Evolutionary conservation across 2,329 filamentous ascomycete species (phyloP).

Genomic region (Lomentospora prolificans): DNA sequence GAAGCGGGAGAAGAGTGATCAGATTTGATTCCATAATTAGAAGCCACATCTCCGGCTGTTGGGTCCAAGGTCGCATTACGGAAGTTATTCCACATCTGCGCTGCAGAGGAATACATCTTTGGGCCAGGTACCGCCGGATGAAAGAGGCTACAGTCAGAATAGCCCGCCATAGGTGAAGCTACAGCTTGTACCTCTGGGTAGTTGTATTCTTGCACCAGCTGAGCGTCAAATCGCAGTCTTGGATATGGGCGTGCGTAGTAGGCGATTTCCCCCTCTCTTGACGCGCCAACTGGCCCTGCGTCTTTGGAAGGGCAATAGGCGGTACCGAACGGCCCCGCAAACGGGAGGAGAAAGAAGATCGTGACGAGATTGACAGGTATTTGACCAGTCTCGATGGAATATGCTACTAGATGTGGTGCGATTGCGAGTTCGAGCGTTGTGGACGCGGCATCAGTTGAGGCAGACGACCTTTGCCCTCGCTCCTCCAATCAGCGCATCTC

Average conservation of each 20-base stretch:
- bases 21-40: slow-evolving; percentile 2
- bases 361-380: not conserved
- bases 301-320: not conserved
- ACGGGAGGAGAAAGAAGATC: not conserved
- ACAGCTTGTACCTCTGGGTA: not conserved
- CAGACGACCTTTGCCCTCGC: not conserved
- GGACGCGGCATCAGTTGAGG: not conserved
- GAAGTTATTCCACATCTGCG: slow-evolving; percentile 1
- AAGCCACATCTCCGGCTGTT: slow-evolving; percentile 3
- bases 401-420: not conserved
- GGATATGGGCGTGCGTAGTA: not conserved
- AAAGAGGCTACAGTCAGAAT: not conserved
- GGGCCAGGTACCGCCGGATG: not conserved
- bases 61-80: not conserved
- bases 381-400: not conserved
- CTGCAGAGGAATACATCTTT: not conserved
- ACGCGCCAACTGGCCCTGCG: not conserved
- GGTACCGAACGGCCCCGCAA: not conserved
- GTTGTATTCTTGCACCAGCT: not conserved
- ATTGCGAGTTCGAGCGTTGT: no score
- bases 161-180: not conserved
- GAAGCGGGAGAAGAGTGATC: not conserved
- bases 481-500: not conserved
- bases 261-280: not conserved
- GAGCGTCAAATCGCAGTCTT: not conserved